Evolutionary conservation across 768 basidiomycete species (phyloP).

Genomic region (Calocera viscosa): DNA sequence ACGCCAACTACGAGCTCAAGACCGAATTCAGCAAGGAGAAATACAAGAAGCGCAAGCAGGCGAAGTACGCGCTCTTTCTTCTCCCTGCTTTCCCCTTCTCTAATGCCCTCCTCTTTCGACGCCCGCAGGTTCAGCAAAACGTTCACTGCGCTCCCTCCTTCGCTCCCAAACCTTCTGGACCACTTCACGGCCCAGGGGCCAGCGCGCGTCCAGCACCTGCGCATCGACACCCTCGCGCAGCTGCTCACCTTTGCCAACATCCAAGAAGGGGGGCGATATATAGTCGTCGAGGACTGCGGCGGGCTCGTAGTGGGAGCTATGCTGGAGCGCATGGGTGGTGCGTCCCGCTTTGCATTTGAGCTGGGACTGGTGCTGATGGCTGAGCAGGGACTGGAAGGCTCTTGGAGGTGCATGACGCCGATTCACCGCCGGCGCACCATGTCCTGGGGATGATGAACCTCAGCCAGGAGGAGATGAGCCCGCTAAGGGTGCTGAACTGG

Average conservation of each 20-base stretch:
- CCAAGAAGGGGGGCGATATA: slow-evolving; percentile 70
- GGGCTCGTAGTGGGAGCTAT: slow-evolving; percentile 77
- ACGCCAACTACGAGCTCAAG: slow-evolving; percentile 83
- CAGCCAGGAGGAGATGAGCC: slow-evolving; percentile 37
- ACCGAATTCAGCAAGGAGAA: slow-evolving; percentile 99
- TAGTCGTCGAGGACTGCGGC: slow-evolving; percentile 85
- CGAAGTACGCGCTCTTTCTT: slow-evolving; percentile 46
- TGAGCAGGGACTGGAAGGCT: slow-evolving; percentile 60
- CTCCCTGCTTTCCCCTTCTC: neutral
- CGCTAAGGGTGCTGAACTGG: slow-evolving; percentile 73
- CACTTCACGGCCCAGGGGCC: slow-evolving; percentile 84
- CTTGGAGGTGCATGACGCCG: slow-evolving; percentile 74
- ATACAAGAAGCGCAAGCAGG: slow-evolving; percentile 91
- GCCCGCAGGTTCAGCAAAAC: slow-evolving; percentile 63
- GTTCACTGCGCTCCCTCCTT: slow-evolving; percentile 80
- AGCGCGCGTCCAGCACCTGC: slow-evolving; percentile 61
- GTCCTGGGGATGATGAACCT: slow-evolving; percentile 81
- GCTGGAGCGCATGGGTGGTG: slow-evolving; percentile 77
- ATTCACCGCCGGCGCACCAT: slow-evolving; percentile 86
- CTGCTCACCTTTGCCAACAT: slow-evolving; percentile 74
- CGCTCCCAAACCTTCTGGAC: slow-evolving; percentile 72
- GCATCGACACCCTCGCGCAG: slow-evolving; percentile 80
- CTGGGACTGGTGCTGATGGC: neutral
- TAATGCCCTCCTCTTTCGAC: neutral
- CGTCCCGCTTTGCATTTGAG: slow-evolving; percentile 14